Conservation (phyloP, 2,329 filamentous ascomycete species). For the Harringtonia lauricola region DNA sequence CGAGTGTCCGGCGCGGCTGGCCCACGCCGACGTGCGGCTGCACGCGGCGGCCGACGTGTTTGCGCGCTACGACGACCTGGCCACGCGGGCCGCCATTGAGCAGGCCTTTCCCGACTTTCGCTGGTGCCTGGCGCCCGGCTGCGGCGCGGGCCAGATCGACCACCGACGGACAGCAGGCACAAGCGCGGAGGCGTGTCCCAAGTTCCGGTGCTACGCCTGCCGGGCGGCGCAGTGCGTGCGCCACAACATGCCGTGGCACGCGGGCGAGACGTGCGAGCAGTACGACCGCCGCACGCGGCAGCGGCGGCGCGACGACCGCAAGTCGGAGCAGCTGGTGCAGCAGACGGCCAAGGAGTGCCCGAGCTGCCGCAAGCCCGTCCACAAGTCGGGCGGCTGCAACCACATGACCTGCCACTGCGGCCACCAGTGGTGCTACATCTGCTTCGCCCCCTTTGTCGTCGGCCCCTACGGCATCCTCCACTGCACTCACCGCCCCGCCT, state of each 20-base stretch:
- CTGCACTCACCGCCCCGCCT: constrained; percentile 21
- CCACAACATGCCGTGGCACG: constrained; percentile 26
- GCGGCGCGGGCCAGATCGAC: constrained; percentile 25
- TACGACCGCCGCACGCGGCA: constrained; percentile 21
- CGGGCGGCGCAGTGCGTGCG: constrained; percentile 19
- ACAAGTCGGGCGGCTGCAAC: constrained; percentile 27
- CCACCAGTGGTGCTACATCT: constrained; percentile 29
- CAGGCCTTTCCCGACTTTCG: constrained; percentile 19
- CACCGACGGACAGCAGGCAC: constrained; percentile 8
- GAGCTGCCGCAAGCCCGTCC: constrained; percentile 21
- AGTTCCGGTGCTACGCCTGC: constrained; percentile 22
- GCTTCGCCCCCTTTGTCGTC: constrained; percentile 18
- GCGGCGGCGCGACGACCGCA: constrained; percentile 19
- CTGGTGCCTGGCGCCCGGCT: constrained; percentile 25
- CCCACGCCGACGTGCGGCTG: constrained; percentile 18
- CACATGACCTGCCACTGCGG: constrained; percentile 29
- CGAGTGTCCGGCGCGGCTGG: constrained; percentile 20
- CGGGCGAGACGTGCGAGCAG: constrained; percentile 23
- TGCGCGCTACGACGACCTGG: constrained; percentile 22
- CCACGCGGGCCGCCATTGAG: constrained; percentile 19
- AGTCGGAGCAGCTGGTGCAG: constrained; percentile 21
- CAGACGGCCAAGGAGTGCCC: constrained; percentile 24
- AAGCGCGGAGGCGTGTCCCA: constrained; percentile 15
- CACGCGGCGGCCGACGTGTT: constrained; percentile 18
- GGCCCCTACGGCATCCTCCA: constrained; percentile 17